Percentiles rank a stretch among this genome's conserved stretches.
Evolutionary conservation across 306 rosid genomes (phyloP).

Genomic region (Hippophae tibetana): DNA sequence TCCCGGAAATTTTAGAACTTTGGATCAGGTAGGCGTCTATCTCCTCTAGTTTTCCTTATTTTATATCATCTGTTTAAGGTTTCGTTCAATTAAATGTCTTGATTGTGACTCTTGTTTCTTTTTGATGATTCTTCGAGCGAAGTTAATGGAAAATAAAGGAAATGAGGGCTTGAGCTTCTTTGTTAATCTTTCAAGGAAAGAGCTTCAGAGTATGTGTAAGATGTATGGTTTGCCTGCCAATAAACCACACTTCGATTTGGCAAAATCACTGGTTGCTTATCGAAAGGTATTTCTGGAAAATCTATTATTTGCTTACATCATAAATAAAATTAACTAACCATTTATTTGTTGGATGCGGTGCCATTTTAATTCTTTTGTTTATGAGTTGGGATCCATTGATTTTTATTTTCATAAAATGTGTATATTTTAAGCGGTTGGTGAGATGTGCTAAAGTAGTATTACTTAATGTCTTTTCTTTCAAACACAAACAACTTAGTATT

Average conservation of each 20-base stretch:
- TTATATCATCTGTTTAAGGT: constrained; percentile 1
- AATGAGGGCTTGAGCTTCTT: constrained; percentile 19
- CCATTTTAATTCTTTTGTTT: no score
- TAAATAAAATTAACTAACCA: neutral
- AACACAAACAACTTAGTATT: no score
- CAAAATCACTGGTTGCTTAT: constrained; percentile 18
- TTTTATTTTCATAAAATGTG: no score
- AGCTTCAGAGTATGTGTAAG: constrained; percentile 29
- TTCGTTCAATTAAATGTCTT: neutral
- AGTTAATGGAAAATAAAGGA: constrained; percentile 22
- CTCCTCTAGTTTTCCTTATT: neutral
- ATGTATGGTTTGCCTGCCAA: constrained; percentile 29
- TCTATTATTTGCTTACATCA: neutral
- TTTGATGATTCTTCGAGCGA: constrained; percentile 16
- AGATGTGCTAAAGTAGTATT: no score
- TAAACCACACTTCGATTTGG: constrained; percentile 24
- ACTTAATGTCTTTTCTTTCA: no score
- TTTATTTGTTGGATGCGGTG: neutral
- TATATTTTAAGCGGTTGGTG: no score
- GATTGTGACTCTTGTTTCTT: neutral
- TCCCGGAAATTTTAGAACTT: neutral
- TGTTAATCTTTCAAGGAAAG: constrained; percentile 27
- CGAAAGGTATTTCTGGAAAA: constrained; percentile 16
- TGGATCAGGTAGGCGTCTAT: constrained; percentile 20
- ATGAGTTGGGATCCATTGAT: no score